These are phyloP conservation scores for Seiridium cupressi DNA, from an alignment of 2,329 filamentous ascomycete species.

Conservation along the genomic window DNA sequence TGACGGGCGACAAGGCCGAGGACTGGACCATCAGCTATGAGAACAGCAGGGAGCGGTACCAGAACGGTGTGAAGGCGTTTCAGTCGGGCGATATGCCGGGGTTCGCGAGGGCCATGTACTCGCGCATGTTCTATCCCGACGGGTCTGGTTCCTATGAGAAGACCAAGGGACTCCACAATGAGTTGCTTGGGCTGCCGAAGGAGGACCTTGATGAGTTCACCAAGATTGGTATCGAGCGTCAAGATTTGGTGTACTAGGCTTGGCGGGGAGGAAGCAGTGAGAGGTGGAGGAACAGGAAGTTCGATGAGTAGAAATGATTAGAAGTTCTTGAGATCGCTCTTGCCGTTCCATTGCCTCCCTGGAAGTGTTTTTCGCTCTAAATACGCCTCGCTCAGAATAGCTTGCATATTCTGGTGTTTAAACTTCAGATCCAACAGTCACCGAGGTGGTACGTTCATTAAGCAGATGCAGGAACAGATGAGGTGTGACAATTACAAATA, in stretches of 20 bases:
- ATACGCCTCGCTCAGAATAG: no score
- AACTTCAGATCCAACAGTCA: no score
- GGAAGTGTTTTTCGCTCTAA: no score
- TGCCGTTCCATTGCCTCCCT: no score
- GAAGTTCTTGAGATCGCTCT: no score
- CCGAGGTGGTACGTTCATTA: no score
- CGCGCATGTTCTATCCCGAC: constrained; percentile 9
- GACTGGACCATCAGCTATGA: constrained; percentile 4
- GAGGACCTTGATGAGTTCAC: constrained; percentile 11
- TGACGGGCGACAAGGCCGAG: constrained; percentile 14
- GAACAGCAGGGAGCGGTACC: background rate
- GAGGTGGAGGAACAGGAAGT: background rate
- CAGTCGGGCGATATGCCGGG: background rate
- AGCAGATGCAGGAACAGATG: no score
- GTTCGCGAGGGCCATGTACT: constrained; percentile 8
- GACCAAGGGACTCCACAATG: constrained; percentile 1
- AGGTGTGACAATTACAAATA: no score
- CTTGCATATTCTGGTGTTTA: no score
- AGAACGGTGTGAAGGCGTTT: background rate
- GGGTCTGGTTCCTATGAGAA: constrained; percentile 4
- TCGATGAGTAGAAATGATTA: background rate
- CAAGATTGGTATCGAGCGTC: background rate
- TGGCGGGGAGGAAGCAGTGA: background rate
- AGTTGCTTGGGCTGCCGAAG: constrained; percentile 5
- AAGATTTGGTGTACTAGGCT: background rate